Evolutionary conservation across 495 filamentous ascomycete genomes (phyloP).

Genomic region (Cladorrhinum samala): DNA sequence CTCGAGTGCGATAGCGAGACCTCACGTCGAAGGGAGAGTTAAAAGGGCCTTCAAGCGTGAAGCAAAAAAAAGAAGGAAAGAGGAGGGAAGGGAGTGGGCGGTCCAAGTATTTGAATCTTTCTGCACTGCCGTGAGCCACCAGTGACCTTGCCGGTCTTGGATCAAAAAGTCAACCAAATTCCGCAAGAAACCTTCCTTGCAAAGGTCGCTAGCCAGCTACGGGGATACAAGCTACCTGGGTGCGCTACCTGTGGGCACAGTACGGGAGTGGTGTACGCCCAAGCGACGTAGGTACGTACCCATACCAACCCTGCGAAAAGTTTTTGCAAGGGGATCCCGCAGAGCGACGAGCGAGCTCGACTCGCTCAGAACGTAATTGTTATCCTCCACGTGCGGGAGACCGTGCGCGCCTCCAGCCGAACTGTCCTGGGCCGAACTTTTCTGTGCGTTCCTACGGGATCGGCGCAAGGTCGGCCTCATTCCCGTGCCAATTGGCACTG

Average conservation of each 20-base stretch:
- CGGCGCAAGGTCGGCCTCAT: constrained; percentile 18
- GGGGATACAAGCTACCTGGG: constrained; percentile 4
- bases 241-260: constrained; percentile 16
- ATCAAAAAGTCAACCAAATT: constrained; percentile 23
- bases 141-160: constrained; percentile 25
- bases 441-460: constrained; percentile 5
- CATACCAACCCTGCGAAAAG: constrained; percentile 8
- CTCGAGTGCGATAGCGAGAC: constrained; percentile 26
- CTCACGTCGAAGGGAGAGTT: constrained; percentile 38
- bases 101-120: constrained; percentile 30
- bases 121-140: constrained; percentile 14
- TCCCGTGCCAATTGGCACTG: constrained; percentile 20
- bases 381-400: constrained; percentile 7
- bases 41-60: constrained; percentile 32
- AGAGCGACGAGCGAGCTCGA: constrained; percentile 12
- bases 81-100: constrained; percentile 18
- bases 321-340: background rate
- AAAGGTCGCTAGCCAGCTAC: too few relatives aligned
- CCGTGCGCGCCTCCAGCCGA: constrained; percentile 13
- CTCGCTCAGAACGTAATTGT: background rate
- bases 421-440: constrained; percentile 5
- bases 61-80: constrained; percentile 24
- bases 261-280: constrained; percentile 13
- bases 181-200: constrained; percentile 11
- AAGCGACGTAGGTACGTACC: constrained; percentile 23